Evolutionary conservation across 345 rosid species (phyloP).

Genomic region (Heritiera fomes): DNA sequence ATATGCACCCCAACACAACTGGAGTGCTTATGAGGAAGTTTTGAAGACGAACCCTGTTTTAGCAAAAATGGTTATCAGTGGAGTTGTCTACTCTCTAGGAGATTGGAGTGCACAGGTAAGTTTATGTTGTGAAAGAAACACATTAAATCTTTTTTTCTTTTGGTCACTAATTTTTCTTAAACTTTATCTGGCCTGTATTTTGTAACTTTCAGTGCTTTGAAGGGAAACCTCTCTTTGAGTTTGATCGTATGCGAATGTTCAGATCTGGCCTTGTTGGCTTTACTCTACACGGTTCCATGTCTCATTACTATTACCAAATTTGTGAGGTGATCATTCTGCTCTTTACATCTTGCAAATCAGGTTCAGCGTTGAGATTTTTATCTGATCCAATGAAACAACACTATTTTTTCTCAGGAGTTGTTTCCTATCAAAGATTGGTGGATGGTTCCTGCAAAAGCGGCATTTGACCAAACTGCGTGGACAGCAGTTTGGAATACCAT

Average conservation of each 20-base stretch:
- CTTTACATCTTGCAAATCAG: neutral
- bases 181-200: slow-evolving; percentile 10
- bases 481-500: slow-evolving; percentile 92
- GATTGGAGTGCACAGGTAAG: slow-evolving; percentile 98
- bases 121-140: slow-evolving; percentile 3
- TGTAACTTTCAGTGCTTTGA: slow-evolving; percentile 64
- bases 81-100: slow-evolving; percentile 85
- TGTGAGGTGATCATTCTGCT: slow-evolving; percentile 60
- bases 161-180: neutral
- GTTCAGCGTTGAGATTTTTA: neutral
- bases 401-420: slow-evolving; percentile 46
- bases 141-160: too few relatives aligned
- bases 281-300: slow-evolving; percentile 85
- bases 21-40: slow-evolving; percentile 95
- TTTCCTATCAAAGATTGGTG: slow-evolving; percentile 92
- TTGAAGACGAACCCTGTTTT: slow-evolving; percentile 76
- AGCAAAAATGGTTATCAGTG: slow-evolving; percentile 94
- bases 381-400: neutral
- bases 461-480: slow-evolving; percentile 88
- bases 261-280: slow-evolving; percentile 97
- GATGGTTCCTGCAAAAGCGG: slow-evolving; percentile 94
- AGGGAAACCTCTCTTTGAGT: slow-evolving; percentile 89
- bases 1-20: slow-evolving; percentile 96
- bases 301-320: slow-evolving; percentile 89
- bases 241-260: slow-evolving; percentile 78